Percentiles rank a stretch among this genome's conserved stretches.
phyloP scores from a whole-genome alignment of 2,329 filamentous ascomycete species.

The Ambrosiella xylebori region DNA sequence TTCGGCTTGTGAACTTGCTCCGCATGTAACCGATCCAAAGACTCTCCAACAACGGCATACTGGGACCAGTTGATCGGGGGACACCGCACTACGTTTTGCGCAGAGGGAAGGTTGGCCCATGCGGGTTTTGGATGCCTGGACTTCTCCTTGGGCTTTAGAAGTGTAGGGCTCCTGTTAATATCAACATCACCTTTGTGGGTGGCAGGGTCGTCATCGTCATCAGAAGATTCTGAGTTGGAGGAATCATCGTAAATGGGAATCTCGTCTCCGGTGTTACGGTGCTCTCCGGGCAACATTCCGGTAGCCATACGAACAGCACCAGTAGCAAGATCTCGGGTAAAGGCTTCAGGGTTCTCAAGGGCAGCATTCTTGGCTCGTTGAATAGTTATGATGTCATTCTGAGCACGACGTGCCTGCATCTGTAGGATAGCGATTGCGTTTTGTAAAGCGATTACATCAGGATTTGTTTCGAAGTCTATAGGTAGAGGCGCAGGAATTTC shows the following conservation, averaged over 20 bases:
- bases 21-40: constrained; percentile 67
- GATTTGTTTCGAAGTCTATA: constrained; percentile 47
- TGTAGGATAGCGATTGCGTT: constrained; percentile 76
- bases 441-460: constrained; percentile 73
- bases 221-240: constrained; percentile 16
- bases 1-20: constrained; percentile 55
- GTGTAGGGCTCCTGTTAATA: background rate
- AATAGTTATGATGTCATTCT: constrained; percentile 55
- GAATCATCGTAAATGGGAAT: constrained; percentile 14
- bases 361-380: constrained; percentile 54
- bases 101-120: constrained; percentile 53
- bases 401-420: constrained; percentile 63
- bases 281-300: constrained; percentile 15
- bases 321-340: constrained; percentile 47
- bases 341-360: constrained; percentile 51
- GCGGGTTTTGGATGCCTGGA: constrained; percentile 17
- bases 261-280: constrained; percentile 5
- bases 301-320: constrained; percentile 37
- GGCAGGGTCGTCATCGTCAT: constrained; percentile 19
- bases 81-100: constrained; percentile 69
- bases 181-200: constrained; percentile 13
- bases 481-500: constrained; percentile 32
- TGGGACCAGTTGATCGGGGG: constrained; percentile 90
- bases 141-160: constrained; percentile 11
- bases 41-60: constrained; percentile 64